Conservation (phyloP, 305 asterid species). For the Lippia alba region DNA sequence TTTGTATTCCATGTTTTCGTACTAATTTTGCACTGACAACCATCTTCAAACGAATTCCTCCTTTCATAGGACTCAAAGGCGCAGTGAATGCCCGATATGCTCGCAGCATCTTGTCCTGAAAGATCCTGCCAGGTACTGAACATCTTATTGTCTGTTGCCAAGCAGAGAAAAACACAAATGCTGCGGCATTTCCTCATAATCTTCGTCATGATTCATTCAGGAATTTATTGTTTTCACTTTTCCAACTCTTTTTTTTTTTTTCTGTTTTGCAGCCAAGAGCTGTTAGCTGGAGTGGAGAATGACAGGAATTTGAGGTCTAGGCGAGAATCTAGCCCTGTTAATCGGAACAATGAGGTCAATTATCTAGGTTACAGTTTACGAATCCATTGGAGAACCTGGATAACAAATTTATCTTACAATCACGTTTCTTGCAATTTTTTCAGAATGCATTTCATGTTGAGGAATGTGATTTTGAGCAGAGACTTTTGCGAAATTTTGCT, state of each 20-base stretch:
- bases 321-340: conserved; percentile 24
- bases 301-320: conserved; percentile 48
- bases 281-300: conserved; percentile 52
- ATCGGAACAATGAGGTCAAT: conserved; percentile 39
- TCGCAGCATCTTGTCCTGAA: conserved; percentile 57
- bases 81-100: conserved; percentile 75
- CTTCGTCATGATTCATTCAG: neutral
- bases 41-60: neutral
- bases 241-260: conserved; percentile 16
- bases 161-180: neutral
- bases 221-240: conserved; percentile 2
- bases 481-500: conserved; percentile 52
- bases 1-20: neutral
- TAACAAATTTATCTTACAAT: conserved; percentile 2
- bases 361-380: conserved; percentile 36
- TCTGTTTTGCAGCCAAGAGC: conserved; percentile 57
- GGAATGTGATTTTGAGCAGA: conserved; percentile 50
- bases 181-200: neutral
- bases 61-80: conserved; percentile 64
- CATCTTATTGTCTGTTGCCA: neutral
- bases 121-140: conserved; percentile 59
- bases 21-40: neutral
- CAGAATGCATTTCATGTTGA: conserved; percentile 41
- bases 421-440: conserved; percentile 16
- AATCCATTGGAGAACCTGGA: conserved; percentile 1